Base-by-base conservation (phyloP, 2,329 filamentous ascomycete species). In the Cladosporium colombiae region DNA sequence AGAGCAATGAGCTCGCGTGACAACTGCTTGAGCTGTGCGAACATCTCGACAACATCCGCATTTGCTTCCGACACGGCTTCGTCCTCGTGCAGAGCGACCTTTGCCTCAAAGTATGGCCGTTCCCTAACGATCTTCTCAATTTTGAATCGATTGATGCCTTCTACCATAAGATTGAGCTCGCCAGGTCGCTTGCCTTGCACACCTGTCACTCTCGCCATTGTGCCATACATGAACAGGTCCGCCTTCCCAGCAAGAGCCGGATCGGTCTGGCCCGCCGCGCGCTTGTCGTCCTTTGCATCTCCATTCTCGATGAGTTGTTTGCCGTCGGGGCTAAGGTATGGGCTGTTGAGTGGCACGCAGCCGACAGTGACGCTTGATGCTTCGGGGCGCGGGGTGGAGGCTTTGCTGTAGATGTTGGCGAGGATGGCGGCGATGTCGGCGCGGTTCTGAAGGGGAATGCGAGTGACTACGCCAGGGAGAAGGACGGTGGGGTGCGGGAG, bases 401-500 rank as follows among this genome's bases (percentile, higher is more conserved):
- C 89, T 71, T 89, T 88, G 73, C 91, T 91, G 79, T 96, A 94
- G 67, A 97, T 87, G 71, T 90, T 89, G 23, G 93, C 91, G 65
- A 99, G 88, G 53, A 98, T 86, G 60, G 94, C 91, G 62, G 92
- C 90, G 70, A 98, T 90, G 78, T 98, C 95, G 70, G 92, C 88
- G 61, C 94, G 91, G 78, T 89, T 89, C 49, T 89, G 88, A 62
- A 97, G 89, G 64, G 92, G 88, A 70, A 98, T 91, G 72, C 93
- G 90, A 72, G 96, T 86, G 60, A 93, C 88, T 65, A 93, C 88
- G 68, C 93, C 92, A 4, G 95, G 95, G 11, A 97, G 86, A 49
- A 98, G 87, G 70, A 97, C 91, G 68, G 88, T 86, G 70, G 90
- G 91, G 74, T 89, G 88, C 62, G 92, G 88, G 52, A 98, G 86